phyloP scores from a whole-genome alignment of 305 asterid species.

The Fraxinus ornus region DNA sequence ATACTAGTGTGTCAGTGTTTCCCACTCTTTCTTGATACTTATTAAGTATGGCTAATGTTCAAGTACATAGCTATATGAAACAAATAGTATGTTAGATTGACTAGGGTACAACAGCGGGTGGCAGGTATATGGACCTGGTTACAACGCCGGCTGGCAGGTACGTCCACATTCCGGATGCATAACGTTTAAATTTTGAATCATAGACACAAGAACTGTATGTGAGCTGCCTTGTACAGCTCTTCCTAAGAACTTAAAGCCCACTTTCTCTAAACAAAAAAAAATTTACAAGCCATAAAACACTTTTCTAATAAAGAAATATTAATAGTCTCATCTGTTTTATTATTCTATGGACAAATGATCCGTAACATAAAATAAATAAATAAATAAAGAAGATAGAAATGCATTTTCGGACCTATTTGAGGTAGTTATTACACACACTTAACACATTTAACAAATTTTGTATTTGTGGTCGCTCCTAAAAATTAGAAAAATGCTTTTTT shows the following conservation, averaged over 20 bases:
- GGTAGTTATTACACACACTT: neutral
- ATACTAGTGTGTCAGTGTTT: neutral
- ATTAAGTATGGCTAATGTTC: neutral
- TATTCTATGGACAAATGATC: neutral
- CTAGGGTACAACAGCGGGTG: neutral
- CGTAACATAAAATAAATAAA: neutral
- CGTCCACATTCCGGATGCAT: neutral
- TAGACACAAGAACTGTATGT: neutral
- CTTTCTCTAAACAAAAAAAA: neutral
- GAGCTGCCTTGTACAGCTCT: neutral
- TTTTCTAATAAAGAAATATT: neutral
- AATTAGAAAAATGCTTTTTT: neutral
- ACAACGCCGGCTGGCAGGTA: neutral
- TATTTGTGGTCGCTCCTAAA: neutral
- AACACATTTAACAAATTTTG: neutral
- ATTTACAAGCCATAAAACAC: neutral
- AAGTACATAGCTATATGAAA: neutral
- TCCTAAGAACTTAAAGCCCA: neutral
- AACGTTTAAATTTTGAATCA: neutral
- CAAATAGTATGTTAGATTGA: neutral
- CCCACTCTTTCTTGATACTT: neutral
- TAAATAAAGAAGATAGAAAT: neutral
- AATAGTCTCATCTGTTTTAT: neutral
- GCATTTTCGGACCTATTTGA: neutral
- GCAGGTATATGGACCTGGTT: neutral